Evolutionary conservation across 1,139 yeast genomes (phyloP), one percentile per base, ranked within the genome.

Genomic region (Taphrina confusa): DNA sequence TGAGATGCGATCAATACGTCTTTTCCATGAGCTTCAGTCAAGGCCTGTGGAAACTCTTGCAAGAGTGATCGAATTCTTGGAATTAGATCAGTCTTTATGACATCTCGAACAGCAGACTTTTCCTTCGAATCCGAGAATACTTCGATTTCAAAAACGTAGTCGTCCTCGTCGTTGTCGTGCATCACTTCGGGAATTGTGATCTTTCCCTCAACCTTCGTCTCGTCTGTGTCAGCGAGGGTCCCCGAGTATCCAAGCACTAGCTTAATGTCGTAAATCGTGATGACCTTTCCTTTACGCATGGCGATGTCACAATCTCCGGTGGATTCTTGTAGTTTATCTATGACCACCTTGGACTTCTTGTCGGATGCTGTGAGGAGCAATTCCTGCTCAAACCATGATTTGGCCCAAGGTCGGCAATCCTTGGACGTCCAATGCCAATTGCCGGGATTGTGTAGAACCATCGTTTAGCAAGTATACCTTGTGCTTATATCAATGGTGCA

Each of bases 251-350:
- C 78, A 63, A 91, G 72, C 1, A 80, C 83, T 61, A 91, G 67
- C 65, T 83, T 80, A 71, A 94, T 76, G 70, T 92, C 98, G 72
- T 88, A 92, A 63, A 92, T 76, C 2, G 96, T 87, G 68, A 92
- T 91, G 42, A 92, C 95, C 72, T 92, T 91, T 18, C 99, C 98
- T 74, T 94, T 92, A 68, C 98, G 83, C 75, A 92, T 98, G 65
- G 89, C 86, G 33, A 92, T 97, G 70, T 90, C 97, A 64, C 90
- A 95, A 68, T 92, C 99, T 55, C 99, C 99, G 67, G 87, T 95
- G 33, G 91, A 80, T 5, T 87, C 79, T 18, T 88, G 82, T 12
- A 90, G 78, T 14, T 78, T 72, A 30, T 77, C 72, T 51, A 91
- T 77, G 45, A 72, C 70, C 11, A 78, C 83, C 2, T 71, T 67